A percentile compares a stretch with the other conserved stretches of the same genome.
phyloP scores from a whole-genome alignment of 331 rosid genomes.

The Dryas integrifolia region DNA sequence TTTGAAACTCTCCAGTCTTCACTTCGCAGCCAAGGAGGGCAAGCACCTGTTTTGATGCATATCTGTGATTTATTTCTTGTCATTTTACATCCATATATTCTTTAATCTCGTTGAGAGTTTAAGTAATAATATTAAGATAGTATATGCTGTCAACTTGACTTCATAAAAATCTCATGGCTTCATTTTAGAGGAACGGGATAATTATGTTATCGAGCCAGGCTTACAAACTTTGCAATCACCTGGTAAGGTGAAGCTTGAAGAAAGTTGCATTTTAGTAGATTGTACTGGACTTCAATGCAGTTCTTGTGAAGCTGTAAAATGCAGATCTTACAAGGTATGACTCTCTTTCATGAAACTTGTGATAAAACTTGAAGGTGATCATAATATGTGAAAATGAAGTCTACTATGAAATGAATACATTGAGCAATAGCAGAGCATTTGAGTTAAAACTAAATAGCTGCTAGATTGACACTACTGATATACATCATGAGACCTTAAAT shows the following conservation, averaged over 20 bases:
- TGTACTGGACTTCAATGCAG: not conserved
- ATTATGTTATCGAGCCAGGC: not conserved
- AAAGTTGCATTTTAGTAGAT: constrained; percentile 15
- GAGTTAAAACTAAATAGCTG: not conserved
- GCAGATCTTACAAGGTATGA: constrained; percentile 18
- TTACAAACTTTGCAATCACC: not conserved
- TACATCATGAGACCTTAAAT: not conserved
- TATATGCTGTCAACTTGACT: not conserved
- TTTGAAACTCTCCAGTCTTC: not conserved
- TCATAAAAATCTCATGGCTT: not conserved
- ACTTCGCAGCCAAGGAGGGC: not conserved
- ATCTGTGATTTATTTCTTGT: not conserved
- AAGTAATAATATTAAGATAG: not conserved
- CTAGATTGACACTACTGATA: not conserved
- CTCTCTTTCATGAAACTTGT: no score
- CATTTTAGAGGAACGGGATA: constrained; percentile 4
- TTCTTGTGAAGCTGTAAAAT: constrained; percentile 1
- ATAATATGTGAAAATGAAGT: not conserved
- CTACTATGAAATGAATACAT: no score
- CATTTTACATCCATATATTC: not conserved
- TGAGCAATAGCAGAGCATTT: not conserved
- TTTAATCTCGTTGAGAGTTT: not conserved
- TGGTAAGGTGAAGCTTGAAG: constrained; percentile 18
- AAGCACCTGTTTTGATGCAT: not conserved
- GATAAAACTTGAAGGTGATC: no score